A percentile compares a stretch with the other conserved stretches of the same genome.
Conservation (phyloP, 2,329 filamentous ascomycete species). For the Colletotrichum theobromicola region DNA sequence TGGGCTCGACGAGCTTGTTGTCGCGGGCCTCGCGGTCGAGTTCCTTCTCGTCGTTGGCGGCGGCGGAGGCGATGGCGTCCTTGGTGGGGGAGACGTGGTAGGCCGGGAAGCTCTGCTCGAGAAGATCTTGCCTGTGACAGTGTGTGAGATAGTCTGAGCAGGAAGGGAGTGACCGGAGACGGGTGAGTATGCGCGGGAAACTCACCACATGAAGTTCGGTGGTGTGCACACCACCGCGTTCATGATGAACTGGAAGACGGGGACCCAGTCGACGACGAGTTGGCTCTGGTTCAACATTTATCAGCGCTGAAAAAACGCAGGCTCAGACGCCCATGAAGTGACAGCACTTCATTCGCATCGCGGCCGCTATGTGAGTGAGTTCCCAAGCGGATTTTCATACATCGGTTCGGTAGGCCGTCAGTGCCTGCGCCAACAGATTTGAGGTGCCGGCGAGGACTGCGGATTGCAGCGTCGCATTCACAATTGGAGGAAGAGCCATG, state of each 20-base stretch:
- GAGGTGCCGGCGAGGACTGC: constrained; percentile 69
- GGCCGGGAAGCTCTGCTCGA: constrained; percentile 78
- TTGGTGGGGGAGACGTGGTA: constrained; percentile 50
- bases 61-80: constrained; percentile 43
- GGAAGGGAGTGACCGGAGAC: neutral
- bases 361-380: neutral
- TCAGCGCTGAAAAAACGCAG: neutral
- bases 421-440: constrained; percentile 75
- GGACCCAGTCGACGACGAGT: constrained; percentile 67
- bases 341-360: neutral
- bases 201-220: constrained; percentile 82
- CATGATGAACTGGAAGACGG: constrained; percentile 77
- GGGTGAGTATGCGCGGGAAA: neutral
- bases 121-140: constrained; percentile 68
- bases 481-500: constrained; percentile 55
- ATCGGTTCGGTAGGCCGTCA: constrained; percentile 65
- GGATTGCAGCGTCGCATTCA: constrained; percentile 68
- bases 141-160: constrained; percentile 2
- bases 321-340: neutral
- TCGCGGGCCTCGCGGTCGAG: constrained; percentile 38
- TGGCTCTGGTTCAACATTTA: constrained; percentile 50
- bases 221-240: constrained; percentile 78
- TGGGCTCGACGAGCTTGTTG: constrained; percentile 49
- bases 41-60: constrained; percentile 45
- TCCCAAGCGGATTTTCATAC: constrained; percentile 46